These are phyloP conservation scores for Gossypium longicalyx DNA, from an alignment of 345 rosid species.

Conservation along the genomic window DNA sequence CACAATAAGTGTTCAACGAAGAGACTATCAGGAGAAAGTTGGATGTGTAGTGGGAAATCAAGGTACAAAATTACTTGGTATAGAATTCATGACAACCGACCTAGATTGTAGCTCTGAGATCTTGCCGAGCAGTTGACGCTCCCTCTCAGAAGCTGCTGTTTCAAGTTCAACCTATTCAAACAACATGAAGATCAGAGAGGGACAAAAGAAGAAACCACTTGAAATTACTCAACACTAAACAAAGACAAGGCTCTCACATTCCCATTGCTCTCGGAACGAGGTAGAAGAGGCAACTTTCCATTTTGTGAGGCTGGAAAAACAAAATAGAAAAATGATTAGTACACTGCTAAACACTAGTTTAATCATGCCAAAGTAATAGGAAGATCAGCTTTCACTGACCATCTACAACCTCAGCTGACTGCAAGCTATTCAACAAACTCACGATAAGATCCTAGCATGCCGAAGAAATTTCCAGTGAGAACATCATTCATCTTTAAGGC, in stretches of 20 bases:
- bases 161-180: constrained; percentile 47
- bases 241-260: constrained; percentile 38
- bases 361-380: constrained; percentile 3
- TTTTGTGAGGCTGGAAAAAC: constrained; percentile 57
- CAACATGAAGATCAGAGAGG: constrained; percentile 7
- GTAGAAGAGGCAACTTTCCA: constrained; percentile 78
- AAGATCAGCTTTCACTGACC: constrained; percentile 43
- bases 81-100: constrained; percentile 34
- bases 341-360: constrained; percentile 3
- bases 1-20: constrained; percentile 3
- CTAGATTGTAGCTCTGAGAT: constrained; percentile 74
- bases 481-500: neutral
- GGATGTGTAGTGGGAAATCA: constrained; percentile 6
- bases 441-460: constrained; percentile 65
- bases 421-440: constrained; percentile 63
- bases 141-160: constrained; percentile 57
- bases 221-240: neutral
- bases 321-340: neutral
- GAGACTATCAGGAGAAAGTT: constrained; percentile 13
- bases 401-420: constrained; percentile 55
- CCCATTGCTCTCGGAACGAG: constrained; percentile 75
- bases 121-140: constrained; percentile 51
- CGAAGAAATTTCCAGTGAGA: constrained; percentile 20
- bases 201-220: neutral
- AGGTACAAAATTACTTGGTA: neutral